Conservation (phyloP, 2,329 filamentous ascomycete genomes). For the Cladosporium oxysporum region DNA sequence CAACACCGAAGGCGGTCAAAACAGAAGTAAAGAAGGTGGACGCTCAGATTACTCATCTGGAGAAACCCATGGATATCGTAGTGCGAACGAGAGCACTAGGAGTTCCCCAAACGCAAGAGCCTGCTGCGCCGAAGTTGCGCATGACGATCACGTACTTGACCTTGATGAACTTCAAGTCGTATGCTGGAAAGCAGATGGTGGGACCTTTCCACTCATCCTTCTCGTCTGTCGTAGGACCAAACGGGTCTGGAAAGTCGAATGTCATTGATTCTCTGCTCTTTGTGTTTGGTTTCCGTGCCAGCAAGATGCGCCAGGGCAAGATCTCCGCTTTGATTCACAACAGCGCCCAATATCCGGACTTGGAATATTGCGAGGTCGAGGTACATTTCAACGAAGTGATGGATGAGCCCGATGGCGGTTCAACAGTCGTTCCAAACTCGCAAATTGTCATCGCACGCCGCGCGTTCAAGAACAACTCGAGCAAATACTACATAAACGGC, state of each 20-base stretch:
- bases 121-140: slow-evolving; percentile 75
- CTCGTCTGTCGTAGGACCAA: slow-evolving; percentile 95
- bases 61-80: slow-evolving; percentile 92
- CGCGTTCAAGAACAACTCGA: slow-evolving; percentile 97
- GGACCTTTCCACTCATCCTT: slow-evolving; percentile 97
- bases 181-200: slow-evolving; percentile 91
- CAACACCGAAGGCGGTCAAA: slow-evolving; percentile 40
- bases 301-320: slow-evolving; percentile 99
- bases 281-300: slow-evolving; percentile 98
- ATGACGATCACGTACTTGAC: slow-evolving; percentile 92
- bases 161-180: slow-evolving; percentile 98
- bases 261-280: slow-evolving; percentile 98
- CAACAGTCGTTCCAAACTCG: slow-evolving; percentile 78
- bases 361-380: slow-evolving; percentile 91
- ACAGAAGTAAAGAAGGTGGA: slow-evolving; percentile 67
- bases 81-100: slow-evolving; percentile 77
- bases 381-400: slow-evolving; percentile 96
- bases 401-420: slow-evolving; percentile 75
- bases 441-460: slow-evolving; percentile 84
- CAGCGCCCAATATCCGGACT: slow-evolving; percentile 79
- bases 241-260: slow-evolving; percentile 97
- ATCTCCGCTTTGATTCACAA: slow-evolving; percentile 98
- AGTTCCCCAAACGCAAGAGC: slow-evolving; percentile 66
- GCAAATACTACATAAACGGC: slow-evolving; percentile 96
- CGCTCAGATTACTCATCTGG: slow-evolving; percentile 73